Percentiles rank a stretch among this genome's conserved stretches.
These are phyloP conservation scores for Cicer bijugum DNA, from an alignment of 306 rosid species.

Conservation along the genomic window DNA sequence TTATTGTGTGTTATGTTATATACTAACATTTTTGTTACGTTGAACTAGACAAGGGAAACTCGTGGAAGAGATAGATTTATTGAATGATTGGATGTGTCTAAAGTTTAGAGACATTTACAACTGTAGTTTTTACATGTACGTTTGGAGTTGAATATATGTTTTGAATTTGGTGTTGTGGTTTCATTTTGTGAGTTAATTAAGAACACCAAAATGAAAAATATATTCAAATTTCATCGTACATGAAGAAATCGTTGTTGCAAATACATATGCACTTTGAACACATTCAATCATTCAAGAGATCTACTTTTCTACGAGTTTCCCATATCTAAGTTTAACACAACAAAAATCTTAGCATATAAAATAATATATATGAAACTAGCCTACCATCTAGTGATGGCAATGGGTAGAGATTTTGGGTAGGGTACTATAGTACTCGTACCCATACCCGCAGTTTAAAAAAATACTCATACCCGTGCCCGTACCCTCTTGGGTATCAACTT, in stretches of 20 bases:
- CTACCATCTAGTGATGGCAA: too few relatives aligned
- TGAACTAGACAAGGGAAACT: constrained; percentile 45
- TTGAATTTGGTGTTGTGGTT: neutral
- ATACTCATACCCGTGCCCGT: too few relatives aligned
- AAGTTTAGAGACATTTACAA: constrained; percentile 73
- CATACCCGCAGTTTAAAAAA: too few relatives aligned
- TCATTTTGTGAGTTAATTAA: too few relatives aligned
- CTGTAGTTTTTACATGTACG: constrained; percentile 76
- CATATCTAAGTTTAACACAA: constrained; percentile 58
- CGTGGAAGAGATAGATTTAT: constrained; percentile 50
- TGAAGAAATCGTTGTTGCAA: constrained; percentile 81
- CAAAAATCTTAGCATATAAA: neutral
- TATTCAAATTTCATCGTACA: constrained; percentile 43
- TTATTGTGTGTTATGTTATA: neutral
- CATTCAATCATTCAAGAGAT: constrained; percentile 50
- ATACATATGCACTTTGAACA: constrained; percentile 74
- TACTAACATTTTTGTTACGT: neutral
- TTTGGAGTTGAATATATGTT: neutral
- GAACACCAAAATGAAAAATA: neutral
- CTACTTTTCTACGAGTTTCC: constrained; percentile 61
- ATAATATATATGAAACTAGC: neutral
- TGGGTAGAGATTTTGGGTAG: too few relatives aligned
- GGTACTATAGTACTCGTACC: too few relatives aligned
- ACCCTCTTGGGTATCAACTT: too few relatives aligned
- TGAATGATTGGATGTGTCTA: constrained; percentile 70